A percentile compares a stretch with the other conserved stretches of the same genome.
Conservation (phyloP, 345 rosid species). For the Linum usitatissimum region DNA sequence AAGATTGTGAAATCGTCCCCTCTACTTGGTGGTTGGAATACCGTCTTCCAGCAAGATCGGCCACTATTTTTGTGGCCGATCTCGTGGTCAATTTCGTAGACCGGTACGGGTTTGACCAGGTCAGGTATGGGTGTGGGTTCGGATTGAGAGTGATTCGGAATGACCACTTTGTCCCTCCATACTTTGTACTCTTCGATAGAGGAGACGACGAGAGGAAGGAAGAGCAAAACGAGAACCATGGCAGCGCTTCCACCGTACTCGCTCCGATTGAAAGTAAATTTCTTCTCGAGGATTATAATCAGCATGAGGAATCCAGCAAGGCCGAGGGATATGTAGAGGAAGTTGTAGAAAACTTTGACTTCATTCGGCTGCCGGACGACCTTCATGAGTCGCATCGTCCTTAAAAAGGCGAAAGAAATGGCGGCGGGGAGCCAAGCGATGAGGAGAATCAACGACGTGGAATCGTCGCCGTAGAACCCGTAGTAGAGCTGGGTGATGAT, state of each 20-base stretch:
- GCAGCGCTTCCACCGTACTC: constrained; percentile 1
- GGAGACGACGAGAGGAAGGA: constrained; percentile 1
- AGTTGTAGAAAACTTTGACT: constrained; percentile 3
- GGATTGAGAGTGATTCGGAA: neutral
- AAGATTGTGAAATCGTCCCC: constrained; percentile 6
- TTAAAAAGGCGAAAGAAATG: neutral
- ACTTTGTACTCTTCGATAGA: constrained; percentile 1
- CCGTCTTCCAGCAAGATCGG: constrained; percentile 5
- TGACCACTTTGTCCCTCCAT: neutral
- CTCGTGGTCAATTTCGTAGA: neutral
- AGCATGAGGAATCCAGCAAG: constrained; percentile 8
- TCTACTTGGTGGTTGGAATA: constrained; percentile 2
- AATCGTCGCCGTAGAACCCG: neutral
- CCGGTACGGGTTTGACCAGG: neutral
- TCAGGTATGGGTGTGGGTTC: neutral
- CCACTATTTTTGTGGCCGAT: neutral
- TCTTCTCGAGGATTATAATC: neutral
- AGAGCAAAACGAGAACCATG: neutral
- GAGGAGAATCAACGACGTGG: constrained; percentile 2
- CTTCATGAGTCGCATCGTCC: neutral
- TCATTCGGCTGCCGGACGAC: constrained; percentile 3
- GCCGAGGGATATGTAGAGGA: constrained; percentile 8
- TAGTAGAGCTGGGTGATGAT: constrained; percentile 5
- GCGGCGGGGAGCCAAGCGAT: constrained; percentile 9
- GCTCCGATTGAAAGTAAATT: neutral